Evolutionary conservation across 768 basidiomycete species (phyloP).

Genomic region (Mycena epipterygia): DNA sequence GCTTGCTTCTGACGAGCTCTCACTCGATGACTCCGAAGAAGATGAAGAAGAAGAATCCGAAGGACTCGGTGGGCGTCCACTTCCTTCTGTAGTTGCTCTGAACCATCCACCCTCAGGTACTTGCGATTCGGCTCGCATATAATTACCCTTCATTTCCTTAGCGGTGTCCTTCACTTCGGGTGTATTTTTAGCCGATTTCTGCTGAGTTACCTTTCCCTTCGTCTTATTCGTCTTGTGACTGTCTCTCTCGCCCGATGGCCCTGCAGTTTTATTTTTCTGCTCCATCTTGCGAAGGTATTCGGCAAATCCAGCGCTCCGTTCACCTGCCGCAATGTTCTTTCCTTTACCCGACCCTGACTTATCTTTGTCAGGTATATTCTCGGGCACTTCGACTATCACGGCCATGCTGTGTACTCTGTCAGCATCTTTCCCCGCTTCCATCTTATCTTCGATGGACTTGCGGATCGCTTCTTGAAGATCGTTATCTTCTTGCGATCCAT

Average conservation of each 20-base stretch:
- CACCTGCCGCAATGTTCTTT: background rate
- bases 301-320: slow-evolving; percentile 6
- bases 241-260: background rate
- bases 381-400: slow-evolving; percentile 10
- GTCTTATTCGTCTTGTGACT: background rate
- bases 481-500: background rate
- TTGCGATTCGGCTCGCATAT: slow-evolving; percentile 3
- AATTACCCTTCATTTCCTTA: too few relatives aligned
- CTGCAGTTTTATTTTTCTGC: background rate
- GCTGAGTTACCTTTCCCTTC: too few relatives aligned
- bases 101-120: too few relatives aligned
- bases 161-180: too few relatives aligned
- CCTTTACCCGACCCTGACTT: too few relatives aligned
- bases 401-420: slow-evolving; percentile 4
- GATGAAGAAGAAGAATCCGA: background rate
- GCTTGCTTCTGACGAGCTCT: too few relatives aligned
- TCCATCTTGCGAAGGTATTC: too few relatives aligned
- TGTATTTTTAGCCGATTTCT: background rate
- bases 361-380: background rate
- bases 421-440: too few relatives aligned
- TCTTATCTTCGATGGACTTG: background rate
- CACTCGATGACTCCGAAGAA: background rate
- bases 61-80: background rate
- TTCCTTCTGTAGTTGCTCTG: background rate
- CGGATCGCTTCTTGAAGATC: slow-evolving; percentile 5